A percentile compares a stretch with the other conserved stretches of the same genome.
These are phyloP conservation scores for Podaxis mareebaensis DNA, from an alignment of 768 basidiomycete genomes.

Conservation along the genomic window DNA sequence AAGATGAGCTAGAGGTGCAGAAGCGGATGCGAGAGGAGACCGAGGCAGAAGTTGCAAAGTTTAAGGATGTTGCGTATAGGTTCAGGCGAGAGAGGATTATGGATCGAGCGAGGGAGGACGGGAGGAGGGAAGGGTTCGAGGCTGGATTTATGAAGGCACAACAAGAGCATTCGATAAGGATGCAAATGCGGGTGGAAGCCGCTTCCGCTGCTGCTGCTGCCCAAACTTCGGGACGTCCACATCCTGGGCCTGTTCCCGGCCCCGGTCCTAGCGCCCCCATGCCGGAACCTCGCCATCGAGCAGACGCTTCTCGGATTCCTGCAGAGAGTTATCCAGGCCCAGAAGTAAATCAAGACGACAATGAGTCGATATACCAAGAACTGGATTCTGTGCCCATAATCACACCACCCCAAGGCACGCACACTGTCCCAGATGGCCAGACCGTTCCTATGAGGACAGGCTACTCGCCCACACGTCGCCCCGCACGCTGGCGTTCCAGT, in stretches of 20 bases:
- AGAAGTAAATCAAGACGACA: background rate
- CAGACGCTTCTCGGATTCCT: background rate
- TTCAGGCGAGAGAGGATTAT: slow-evolving; percentile 52
- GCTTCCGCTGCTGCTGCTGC: slow-evolving; percentile 1
- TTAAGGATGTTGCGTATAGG: slow-evolving; percentile 50
- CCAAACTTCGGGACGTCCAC: background rate
- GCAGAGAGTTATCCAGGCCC: background rate
- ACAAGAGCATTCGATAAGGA: slow-evolving; percentile 28
- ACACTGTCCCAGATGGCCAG: background rate
- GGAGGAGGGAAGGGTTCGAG: slow-evolving; percentile 50
- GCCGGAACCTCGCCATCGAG: background rate
- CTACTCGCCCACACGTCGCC: slow-evolving; percentile 6
- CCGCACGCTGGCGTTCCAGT: background rate
- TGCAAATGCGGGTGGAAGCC: slow-evolving; percentile 14
- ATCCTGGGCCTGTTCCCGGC: background rate
- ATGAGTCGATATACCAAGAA: slow-evolving; percentile 1
- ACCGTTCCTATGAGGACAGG: slow-evolving; percentile 7
- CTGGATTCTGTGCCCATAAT: slow-evolving; percentile 11
- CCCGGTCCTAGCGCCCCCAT: background rate
- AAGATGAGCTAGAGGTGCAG: slow-evolving; percentile 45
- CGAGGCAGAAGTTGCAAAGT: slow-evolving; percentile 51
- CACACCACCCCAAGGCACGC: slow-evolving; percentile 1
- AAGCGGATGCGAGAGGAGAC: slow-evolving; percentile 60
- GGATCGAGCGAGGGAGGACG: slow-evolving; percentile 58
- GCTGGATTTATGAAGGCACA: slow-evolving; percentile 45